Evolutionary conservation across 2,329 filamentous ascomycete species (phyloP).

Genomic region (Nothophaeocryptopus gaeumannii): DNA sequence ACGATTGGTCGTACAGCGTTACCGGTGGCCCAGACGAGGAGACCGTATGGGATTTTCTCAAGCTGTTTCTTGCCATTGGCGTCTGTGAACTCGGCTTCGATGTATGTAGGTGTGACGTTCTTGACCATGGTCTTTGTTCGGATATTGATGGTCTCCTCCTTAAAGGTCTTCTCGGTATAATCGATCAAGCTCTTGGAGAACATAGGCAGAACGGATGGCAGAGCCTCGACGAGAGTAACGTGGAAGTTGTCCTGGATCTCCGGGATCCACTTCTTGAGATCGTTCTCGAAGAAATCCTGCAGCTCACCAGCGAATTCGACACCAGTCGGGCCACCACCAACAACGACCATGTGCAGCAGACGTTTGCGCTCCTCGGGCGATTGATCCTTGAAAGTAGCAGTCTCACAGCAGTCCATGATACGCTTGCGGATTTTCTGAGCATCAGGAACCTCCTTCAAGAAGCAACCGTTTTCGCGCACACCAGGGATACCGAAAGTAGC

Average conservation of each 20-base stretch:
- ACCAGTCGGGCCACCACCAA: slow-evolving; percentile 85
- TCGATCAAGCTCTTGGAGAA: slow-evolving; percentile 99
- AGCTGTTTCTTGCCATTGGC: slow-evolving; percentile 81
- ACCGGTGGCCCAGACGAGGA: slow-evolving; percentile 97
- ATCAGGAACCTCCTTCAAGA: slow-evolving; percentile 96
- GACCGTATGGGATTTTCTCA: slow-evolving; percentile 84
- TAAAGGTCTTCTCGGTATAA: slow-evolving; percentile 98
- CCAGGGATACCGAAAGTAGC: slow-evolving; percentile 96
- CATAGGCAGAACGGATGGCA: slow-evolving; percentile 91
- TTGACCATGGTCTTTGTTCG: slow-evolving; percentile 99
- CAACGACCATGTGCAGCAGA: slow-evolving; percentile 92
- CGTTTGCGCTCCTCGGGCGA: slow-evolving; percentile 82
- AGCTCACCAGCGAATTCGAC: slow-evolving; percentile 98
- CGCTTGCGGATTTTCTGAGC: slow-evolving; percentile 95
- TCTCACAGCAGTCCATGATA: slow-evolving; percentile 99
- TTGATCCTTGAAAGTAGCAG: slow-evolving; percentile 97
- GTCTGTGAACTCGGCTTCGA: slow-evolving; percentile 80
- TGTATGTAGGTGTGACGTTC: slow-evolving; percentile 86
- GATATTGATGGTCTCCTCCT: slow-evolving; percentile 97
- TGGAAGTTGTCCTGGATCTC: slow-evolving; percentile 94
- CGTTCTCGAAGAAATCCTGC: slow-evolving; percentile 97
- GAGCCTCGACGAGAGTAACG: slow-evolving; percentile 93
- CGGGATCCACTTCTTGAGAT: slow-evolving; percentile 96
- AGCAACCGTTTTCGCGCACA: slow-evolving; percentile 91
- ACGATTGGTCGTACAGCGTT: slow-evolving; percentile 89